A percentile compares a stretch with the other conserved stretches of the same genome.
Conservation (phyloP, 2,329 filamentous ascomycete species). For the Periconia macrospinosa region DNA sequence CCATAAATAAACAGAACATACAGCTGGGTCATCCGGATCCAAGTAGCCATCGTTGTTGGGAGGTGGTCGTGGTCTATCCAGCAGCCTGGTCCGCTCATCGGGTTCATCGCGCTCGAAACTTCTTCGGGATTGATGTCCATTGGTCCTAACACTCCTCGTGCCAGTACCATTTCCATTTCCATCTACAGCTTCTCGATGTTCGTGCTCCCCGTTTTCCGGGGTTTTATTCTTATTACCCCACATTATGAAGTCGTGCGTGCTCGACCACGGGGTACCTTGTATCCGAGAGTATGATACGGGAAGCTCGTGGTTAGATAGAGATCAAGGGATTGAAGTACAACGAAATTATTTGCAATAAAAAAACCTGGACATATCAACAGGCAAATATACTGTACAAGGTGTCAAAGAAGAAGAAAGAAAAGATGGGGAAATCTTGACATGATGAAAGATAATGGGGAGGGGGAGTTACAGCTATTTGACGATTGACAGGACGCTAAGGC, state of each 20-base stretch:
- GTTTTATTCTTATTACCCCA: conserved; percentile 58
- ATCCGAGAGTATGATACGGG: background rate
- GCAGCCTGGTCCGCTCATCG: conserved; percentile 66
- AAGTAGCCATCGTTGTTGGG: conserved; percentile 68
- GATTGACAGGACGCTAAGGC: conserved; percentile 4
- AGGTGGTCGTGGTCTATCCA: conserved; percentile 58
- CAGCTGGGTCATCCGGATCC: conserved; percentile 78
- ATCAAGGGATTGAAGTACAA: background rate
- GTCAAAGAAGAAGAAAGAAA: background rate
- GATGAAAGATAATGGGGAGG: conserved; percentile 8
- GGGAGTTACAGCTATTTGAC: conserved; percentile 7
- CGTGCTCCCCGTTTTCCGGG: conserved; percentile 43
- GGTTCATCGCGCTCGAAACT: conserved; percentile 52
- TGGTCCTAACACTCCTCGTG: conserved; percentile 11
- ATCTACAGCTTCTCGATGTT: conserved; percentile 19
- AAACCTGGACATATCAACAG: background rate
- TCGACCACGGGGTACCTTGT: background rate
- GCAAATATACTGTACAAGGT: background rate
- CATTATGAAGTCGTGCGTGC: conserved; percentile 42
- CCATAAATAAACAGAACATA: conserved; percentile 46
- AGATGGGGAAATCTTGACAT: background rate
- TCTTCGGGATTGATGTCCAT: conserved; percentile 24
- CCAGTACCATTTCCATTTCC: conserved; percentile 17
- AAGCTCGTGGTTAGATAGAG: too few relatives aligned
- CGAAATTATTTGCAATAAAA: background rate